Percentiles rank a stretch among this genome's conserved stretches.
These are phyloP conservation scores for Trichoderma sp. DNA, from an alignment of 2,329 filamentous ascomycete genomes.

Conservation along the genomic window DNA sequence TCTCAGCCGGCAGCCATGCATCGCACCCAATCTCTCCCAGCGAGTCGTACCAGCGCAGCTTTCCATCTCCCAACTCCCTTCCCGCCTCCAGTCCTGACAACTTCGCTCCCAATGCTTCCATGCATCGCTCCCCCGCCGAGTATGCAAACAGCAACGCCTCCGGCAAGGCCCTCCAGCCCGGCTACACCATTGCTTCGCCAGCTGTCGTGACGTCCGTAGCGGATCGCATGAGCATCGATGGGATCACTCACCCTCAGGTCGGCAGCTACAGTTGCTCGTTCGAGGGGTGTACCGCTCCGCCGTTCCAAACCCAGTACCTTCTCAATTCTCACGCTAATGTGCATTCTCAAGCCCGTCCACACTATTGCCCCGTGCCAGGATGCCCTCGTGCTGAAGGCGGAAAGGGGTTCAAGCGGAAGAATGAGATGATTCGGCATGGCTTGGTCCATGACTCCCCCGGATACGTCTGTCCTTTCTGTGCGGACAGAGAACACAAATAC, in stretches of 20 bases:
- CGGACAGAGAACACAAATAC: slow-evolving; percentile 90
- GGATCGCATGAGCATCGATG: slow-evolving; percentile 62
- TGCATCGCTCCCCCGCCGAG: slow-evolving; percentile 45
- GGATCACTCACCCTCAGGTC: slow-evolving; percentile 54
- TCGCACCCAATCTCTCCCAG: slow-evolving; percentile 56
- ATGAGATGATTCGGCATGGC: slow-evolving; percentile 75
- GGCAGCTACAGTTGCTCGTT: slow-evolving; percentile 61
- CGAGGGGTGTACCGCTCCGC: slow-evolving; percentile 66
- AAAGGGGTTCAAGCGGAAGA: slow-evolving; percentile 71
- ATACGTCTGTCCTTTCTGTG: slow-evolving; percentile 95
- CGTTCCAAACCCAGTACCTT: slow-evolving; percentile 77
- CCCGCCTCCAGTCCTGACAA: slow-evolving; percentile 46
- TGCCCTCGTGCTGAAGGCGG: slow-evolving; percentile 66
- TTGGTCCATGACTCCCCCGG: slow-evolving; percentile 92
- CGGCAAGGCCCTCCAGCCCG: slow-evolving; percentile 51
- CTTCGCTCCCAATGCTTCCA: slow-evolving; percentile 40
- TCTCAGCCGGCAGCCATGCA: slow-evolving; percentile 36
- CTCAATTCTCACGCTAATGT: slow-evolving; percentile 79
- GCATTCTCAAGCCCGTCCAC: slow-evolving; percentile 65
- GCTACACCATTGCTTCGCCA: slow-evolving; percentile 49
- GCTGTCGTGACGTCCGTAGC: slow-evolving; percentile 43
- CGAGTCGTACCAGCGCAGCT: slow-evolving; percentile 49
- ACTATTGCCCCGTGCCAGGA: slow-evolving; percentile 65
- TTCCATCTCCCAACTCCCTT: slow-evolving; percentile 52
- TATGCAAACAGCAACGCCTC: slow-evolving; percentile 49